Evolutionary conservation across 306 rosid species (phyloP).

Genomic region (Malus fusca): DNA sequence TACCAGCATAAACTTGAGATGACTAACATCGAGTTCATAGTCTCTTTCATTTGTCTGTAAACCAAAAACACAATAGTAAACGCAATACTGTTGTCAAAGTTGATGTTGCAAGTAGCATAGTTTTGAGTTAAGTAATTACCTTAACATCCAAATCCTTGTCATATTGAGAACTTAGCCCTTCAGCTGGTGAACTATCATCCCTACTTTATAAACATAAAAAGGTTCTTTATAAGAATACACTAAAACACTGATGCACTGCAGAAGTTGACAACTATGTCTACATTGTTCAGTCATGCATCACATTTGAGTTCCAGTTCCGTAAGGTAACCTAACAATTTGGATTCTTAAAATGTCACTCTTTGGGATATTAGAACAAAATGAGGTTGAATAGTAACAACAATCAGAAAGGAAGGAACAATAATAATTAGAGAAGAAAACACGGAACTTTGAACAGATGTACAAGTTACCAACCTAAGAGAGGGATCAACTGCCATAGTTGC

Average conservation of each 20-base stretch:
- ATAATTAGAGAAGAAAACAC: neutral
- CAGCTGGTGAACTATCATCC: slow-evolving; percentile 39
- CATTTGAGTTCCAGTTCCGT: neutral
- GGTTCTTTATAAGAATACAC: neutral
- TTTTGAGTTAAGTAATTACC: slow-evolving; percentile 35
- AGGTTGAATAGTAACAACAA: neutral
- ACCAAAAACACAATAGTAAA: slow-evolving; percentile 11
- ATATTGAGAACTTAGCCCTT: slow-evolving; percentile 28
- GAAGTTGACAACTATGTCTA: neutral
- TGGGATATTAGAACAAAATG: neutral
- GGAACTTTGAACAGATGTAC: neutral
- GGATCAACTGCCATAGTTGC: slow-evolving; percentile 13
- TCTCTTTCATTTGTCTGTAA: slow-evolving; percentile 44
- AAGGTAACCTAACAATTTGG: neutral
- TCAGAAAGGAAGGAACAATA: neutral
- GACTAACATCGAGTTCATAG: slow-evolving; percentile 49
- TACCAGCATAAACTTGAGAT: slow-evolving; percentile 87
- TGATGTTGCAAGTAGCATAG: slow-evolving; percentile 3
- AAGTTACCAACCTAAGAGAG: slow-evolving; percentile 40
- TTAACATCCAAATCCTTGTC: slow-evolving; percentile 34
- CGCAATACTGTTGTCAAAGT: neutral
- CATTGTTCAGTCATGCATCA: neutral
- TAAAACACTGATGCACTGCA: neutral
- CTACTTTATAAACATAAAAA: slow-evolving; percentile 32
- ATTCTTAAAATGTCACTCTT: no score